These are phyloP conservation scores for Naganishia albida DNA, from an alignment of 1,284 basidiomycete species.

Conservation along the genomic window DNA sequence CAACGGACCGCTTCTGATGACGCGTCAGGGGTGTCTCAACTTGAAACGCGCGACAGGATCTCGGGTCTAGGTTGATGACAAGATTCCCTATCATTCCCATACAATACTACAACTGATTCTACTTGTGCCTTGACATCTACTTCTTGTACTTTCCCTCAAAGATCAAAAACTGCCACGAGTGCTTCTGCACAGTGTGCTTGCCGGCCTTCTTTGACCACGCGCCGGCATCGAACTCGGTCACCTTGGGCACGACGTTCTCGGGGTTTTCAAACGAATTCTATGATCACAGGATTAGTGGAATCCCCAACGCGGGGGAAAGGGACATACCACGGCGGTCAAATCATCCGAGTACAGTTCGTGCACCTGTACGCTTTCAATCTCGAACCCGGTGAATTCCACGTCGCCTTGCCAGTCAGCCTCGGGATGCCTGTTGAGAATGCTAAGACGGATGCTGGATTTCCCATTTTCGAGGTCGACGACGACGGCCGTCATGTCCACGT, in stretches of 20 bases:
- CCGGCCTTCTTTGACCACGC: constrained; percentile 37
- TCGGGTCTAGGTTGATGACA: not conserved
- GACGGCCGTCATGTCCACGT: constrained; percentile 46
- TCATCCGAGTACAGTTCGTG: constrained; percentile 49
- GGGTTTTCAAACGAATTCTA: constrained; percentile 48
- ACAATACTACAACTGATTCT: not conserved
- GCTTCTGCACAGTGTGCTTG: constrained; percentile 39
- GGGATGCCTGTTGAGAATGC: constrained; percentile 48
- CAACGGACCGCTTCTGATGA: not conserved
- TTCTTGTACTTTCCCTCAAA: constrained; percentile 36
- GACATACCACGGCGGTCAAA: constrained; percentile 41
- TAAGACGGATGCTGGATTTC: constrained; percentile 40
- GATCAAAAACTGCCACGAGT: constrained; percentile 49
- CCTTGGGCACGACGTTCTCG: constrained; percentile 38
- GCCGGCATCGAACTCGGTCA: constrained; percentile 31
- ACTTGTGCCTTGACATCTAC: not conserved
- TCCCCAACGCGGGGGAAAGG: not conserved
- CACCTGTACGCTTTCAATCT: constrained; percentile 38
- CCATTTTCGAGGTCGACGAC: constrained; percentile 33
- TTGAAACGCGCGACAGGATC: not conserved
- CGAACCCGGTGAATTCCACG: constrained; percentile 39
- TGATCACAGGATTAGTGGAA: not conserved
- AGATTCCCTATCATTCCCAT: not conserved
- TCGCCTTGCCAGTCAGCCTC: constrained; percentile 41
- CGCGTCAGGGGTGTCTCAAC: not conserved